Evolutionary conservation across 108 stramenopile species (phyloP).

Genomic region (Phaeodactylum tricornutum): DNA sequence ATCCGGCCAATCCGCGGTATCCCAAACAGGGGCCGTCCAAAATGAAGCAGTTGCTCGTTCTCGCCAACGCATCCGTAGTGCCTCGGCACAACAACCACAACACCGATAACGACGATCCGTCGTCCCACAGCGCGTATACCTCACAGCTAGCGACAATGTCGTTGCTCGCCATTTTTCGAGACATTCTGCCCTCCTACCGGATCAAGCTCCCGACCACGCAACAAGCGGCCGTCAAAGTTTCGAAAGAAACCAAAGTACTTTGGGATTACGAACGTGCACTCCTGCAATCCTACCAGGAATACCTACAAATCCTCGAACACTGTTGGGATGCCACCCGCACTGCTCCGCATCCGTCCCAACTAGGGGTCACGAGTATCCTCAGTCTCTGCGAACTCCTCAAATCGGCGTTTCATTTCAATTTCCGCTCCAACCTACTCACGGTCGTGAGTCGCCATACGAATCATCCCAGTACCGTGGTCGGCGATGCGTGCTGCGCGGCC

Average conservation of each 20-base stretch:
- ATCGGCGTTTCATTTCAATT: constrained; percentile 77
- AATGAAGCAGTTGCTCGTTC: constrained; percentile 30
- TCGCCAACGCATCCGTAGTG: background rate
- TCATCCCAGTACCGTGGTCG: constrained; percentile 41
- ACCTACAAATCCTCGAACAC: constrained; percentile 61
- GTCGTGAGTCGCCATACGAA: constrained; percentile 61
- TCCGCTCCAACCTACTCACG: constrained; percentile 64
- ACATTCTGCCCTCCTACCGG: constrained; percentile 85
- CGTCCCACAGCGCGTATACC: constrained; percentile 14
- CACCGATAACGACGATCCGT: constrained; percentile 44
- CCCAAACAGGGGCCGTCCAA: constrained; percentile 34
- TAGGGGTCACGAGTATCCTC: constrained; percentile 61
- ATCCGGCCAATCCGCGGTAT: constrained; percentile 3
- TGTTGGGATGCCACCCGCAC: constrained; percentile 43
- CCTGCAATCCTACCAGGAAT: constrained; percentile 68
- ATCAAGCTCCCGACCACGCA: constrained; percentile 80
- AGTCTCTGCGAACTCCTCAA: constrained; percentile 65
- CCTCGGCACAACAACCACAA: no score
- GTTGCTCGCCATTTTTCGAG: constrained; percentile 82
- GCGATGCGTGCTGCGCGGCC: constrained; percentile 52
- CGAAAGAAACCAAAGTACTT: constrained; percentile 78
- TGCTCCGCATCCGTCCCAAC: constrained; percentile 29
- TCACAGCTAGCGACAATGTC: constrained; percentile 73
- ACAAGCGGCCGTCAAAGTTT: constrained; percentile 67
- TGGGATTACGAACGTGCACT: constrained; percentile 75